Evolutionary conservation across 202 grass and related monocot species (phyloP).

Genomic region (Panicum virgatum): DNA sequence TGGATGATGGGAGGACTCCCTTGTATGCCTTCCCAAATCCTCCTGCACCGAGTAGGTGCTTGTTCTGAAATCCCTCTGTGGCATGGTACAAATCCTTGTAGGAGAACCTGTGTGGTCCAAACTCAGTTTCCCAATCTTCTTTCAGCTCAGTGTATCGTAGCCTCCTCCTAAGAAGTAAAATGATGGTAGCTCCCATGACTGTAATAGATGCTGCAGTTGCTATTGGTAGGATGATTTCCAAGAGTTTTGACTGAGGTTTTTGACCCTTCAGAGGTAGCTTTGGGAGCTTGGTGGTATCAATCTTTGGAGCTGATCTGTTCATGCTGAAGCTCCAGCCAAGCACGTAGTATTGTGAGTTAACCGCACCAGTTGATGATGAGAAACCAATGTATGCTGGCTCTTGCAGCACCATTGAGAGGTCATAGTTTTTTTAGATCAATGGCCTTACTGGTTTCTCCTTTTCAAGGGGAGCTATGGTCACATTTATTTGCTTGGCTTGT

Average conservation of each 20-base stretch:
- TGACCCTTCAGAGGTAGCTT: background rate
- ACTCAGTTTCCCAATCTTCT: conserved; percentile 41
- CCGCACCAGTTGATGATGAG: background rate
- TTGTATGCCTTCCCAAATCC: conserved; percentile 44
- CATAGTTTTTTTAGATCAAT: background rate
- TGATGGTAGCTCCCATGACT: background rate
- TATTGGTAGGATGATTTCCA: background rate
- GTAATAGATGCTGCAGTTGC: background rate
- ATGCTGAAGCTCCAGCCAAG: conserved; percentile 40
- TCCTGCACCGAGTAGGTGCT: conserved; percentile 10
- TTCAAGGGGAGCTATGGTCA: background rate
- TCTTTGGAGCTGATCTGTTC: background rate
- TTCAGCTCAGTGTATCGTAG: conserved; percentile 4
- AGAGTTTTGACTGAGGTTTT: background rate
- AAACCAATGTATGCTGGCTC: conserved; percentile 40
- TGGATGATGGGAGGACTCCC: conserved; percentile 12
- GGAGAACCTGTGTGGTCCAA: conserved; percentile 11
- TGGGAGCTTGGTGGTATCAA: conserved; percentile 13
- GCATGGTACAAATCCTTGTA: conserved; percentile 33
- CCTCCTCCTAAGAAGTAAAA: background rate
- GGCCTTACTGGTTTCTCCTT: background rate
- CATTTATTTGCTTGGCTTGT: background rate
- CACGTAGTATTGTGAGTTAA: background rate
- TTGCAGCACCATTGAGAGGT: background rate
- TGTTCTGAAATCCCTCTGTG: background rate